Conservation (phyloP, 148 eudicot genomes). For the Polygonum maritimum region DNA sequence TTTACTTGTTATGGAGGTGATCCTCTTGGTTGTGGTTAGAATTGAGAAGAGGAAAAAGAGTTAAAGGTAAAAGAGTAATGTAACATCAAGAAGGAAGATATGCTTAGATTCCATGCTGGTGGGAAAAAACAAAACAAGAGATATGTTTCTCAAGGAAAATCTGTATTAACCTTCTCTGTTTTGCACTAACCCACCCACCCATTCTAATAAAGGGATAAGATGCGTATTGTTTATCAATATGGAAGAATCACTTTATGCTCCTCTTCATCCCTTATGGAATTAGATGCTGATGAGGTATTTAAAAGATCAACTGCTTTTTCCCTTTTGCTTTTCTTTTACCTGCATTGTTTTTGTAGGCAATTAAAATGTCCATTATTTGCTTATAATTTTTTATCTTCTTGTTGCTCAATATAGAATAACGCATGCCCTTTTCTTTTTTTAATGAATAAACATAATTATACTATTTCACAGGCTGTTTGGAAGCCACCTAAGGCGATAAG, state of each 20-base stretch:
- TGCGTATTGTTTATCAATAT: neutral
- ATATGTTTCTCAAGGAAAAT: neutral
- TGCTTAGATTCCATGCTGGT: neutral
- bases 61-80: neutral
- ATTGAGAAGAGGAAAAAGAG: neutral
- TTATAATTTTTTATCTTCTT: neutral
- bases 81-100: neutral
- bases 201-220: neutral
- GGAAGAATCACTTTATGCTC: neutral
- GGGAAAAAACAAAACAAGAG: neutral
- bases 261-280: neutral
- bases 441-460: neutral
- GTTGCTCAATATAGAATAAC: neutral
- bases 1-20: neutral
- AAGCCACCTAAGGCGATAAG: conserved; percentile 64
- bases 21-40: neutral
- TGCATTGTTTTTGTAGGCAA: neutral
- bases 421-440: neutral
- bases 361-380: neutral
- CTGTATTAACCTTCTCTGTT: neutral
- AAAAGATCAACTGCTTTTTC: neutral
- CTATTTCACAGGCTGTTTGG: conserved; percentile 35
- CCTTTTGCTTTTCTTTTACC: conserved; percentile 2
- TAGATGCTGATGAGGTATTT: neutral
- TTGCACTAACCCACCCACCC: neutral